Base-by-base conservation (phyloP, 106 monocot species). In the Dendrobium catenatum region DNA sequence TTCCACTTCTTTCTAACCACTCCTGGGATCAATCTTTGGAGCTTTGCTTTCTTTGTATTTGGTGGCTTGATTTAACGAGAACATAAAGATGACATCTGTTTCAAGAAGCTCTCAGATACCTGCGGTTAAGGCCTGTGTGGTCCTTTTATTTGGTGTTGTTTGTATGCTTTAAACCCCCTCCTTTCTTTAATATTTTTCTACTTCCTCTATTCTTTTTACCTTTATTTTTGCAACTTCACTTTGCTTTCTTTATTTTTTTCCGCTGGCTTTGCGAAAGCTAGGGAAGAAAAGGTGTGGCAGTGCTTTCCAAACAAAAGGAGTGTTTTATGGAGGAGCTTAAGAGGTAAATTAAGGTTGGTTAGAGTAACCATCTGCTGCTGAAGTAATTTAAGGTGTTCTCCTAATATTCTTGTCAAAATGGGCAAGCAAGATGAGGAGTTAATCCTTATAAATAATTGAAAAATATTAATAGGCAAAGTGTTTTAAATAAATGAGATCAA, bases 251-350 rank as follows among this genome's bases (percentile, higher is more conserved):
- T 80, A 55, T 58, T 83, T 79, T 72, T 84, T 78, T 79, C 68
- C 24, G 22, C 81, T 84, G 84, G 86, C 83, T 88, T 91, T 82
- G 54, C 79, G 40, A 86, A 85, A 88, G 86, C n/a, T 64, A 72
- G 82, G 75, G 81, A 55, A 74, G 49, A 51, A 82, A 82, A 88
- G 88, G 80, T 73, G 80, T 86, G 81, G 55, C 88, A 84, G 87
- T 85, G 87, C 80, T 87, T 85, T 82, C 87, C 77, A 75, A 48
- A 41, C 73, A 81, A 84, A 85, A 81, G 80, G 41, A 84, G 77
- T 46, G 79, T 75, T 48, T 77, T 81, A 31, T 47, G 80, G 46
- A 46, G 78, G 33, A 37, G 27, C 11, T 70, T 70, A 33, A 70
- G 27, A 70, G n/a, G 0, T 61, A 61, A 7, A 7, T 61, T 61